Conservation (phyloP, 805 yeast genomes). For the Maudiozyma pseudohumilis region DNA sequence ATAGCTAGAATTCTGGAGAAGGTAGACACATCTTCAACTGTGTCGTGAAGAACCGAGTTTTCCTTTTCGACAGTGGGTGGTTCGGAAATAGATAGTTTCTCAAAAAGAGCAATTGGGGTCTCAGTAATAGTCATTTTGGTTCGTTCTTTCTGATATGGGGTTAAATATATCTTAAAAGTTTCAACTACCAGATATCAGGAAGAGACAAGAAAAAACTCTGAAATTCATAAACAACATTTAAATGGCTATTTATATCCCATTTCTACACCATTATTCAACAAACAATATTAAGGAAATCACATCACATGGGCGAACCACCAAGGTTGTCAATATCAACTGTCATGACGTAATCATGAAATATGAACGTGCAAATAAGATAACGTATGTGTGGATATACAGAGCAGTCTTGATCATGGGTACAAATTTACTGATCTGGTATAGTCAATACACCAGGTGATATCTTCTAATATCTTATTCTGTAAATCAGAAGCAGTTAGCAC, state of each 20-base stretch:
- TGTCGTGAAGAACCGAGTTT: constrained; percentile 14
- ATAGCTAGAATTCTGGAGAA: constrained; percentile 32
- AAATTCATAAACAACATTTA: neutral
- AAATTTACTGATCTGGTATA: too few relatives aligned
- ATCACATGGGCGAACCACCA: too few relatives aligned
- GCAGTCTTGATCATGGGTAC: too few relatives aligned
- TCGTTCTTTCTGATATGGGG: neutral
- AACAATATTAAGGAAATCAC: neutral
- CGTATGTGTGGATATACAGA: too few relatives aligned
- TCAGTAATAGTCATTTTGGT: constrained; percentile 10
- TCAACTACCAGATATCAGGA: neutral
- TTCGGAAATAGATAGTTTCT: constrained; percentile 1
- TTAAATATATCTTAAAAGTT: neutral
- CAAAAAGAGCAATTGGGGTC: constrained; percentile 3
- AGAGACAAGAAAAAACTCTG: neutral
- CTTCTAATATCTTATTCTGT: too few relatives aligned
- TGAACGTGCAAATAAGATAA: too few relatives aligned
- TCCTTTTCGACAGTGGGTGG: constrained; percentile 7
- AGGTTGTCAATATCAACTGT: too few relatives aligned
- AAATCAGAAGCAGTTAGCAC: too few relatives aligned
- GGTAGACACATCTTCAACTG: constrained; percentile 25
- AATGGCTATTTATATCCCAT: neutral
- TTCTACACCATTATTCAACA: neutral
- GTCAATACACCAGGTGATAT: too few relatives aligned
- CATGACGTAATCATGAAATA: too few relatives aligned